phyloP scores from a whole-genome alignment of 768 basidiomycete genomes.

The Leccinum subtestaceum region DNA sequence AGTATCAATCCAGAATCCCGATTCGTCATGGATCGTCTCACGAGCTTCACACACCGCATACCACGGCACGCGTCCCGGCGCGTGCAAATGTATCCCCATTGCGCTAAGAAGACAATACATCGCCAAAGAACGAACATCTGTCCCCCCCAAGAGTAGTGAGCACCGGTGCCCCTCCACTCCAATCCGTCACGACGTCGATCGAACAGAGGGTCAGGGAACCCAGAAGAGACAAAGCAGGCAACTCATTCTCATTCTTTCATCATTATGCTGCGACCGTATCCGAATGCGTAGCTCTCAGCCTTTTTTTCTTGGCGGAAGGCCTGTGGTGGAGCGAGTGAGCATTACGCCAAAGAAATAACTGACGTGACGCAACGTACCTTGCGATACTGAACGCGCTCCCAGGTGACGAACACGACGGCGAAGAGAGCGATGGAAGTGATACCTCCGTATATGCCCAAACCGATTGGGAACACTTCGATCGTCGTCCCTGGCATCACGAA shows the following conservation, averaged over 20 bases:
- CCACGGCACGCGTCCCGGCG: conserved; percentile 7
- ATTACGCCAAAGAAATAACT: neutral
- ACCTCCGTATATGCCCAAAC: conserved; percentile 80
- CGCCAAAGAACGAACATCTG: conserved; percentile 7
- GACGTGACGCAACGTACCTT: conserved; percentile 50
- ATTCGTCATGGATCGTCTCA: neutral
- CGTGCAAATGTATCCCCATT: neutral
- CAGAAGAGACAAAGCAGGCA: neutral
- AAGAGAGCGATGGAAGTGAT: conserved; percentile 82
- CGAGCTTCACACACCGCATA: neutral
- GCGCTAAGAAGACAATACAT: neutral
- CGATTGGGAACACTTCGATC: conserved; percentile 75
- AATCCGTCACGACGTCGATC: neutral
- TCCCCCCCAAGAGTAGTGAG: neutral
- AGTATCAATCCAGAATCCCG: neutral
- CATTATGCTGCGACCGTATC: conserved; percentile 55
- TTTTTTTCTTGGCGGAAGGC: conserved; percentile 73
- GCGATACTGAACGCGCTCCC: conserved; percentile 84
- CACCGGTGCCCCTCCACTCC: neutral
- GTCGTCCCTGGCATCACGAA: conserved; percentile 72
- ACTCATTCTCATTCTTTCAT: conserved; percentile 18
- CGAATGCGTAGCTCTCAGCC: conserved; percentile 59
- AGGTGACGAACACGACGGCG: conserved; percentile 80
- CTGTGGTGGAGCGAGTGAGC: conserved; percentile 35
- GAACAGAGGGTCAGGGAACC: neutral